Percentiles rank a stretch among this genome's conserved stretches.
phyloP scores from a whole-genome alignment of 2,329 filamentous ascomycete genomes.

The Penicillium sp. region DNA sequence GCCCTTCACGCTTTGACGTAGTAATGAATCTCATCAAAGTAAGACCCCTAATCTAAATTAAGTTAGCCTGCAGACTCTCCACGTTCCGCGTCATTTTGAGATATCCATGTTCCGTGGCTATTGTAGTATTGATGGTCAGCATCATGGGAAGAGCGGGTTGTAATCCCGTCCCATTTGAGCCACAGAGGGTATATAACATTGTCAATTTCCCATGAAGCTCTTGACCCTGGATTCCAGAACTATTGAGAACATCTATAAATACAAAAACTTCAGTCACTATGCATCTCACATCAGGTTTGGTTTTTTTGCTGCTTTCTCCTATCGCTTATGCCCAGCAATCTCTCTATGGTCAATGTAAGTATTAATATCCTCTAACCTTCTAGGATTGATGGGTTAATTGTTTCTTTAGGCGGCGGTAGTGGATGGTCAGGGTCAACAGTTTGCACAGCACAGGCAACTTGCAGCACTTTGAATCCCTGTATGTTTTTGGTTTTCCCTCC shows the following conservation, averaged over 20 bases:
- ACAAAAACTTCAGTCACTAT: neutral
- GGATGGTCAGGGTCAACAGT: slow-evolving; percentile 9
- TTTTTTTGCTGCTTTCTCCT: neutral
- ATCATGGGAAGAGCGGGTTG: neutral
- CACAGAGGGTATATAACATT: neutral
- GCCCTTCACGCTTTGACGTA: too few relatives aligned
- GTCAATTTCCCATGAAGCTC: neutral
- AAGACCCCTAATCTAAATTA: neutral
- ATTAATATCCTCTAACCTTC: too few relatives aligned
- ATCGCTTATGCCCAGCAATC: slow-evolving; percentile 6
- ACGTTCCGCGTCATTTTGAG: slow-evolving; percentile 11
- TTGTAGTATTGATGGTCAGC: neutral
- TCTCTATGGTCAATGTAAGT: slow-evolving; percentile 9
- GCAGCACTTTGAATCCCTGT: slow-evolving; percentile 11
- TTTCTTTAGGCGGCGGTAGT: slow-evolving; percentile 8
- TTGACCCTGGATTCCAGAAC: neutral
- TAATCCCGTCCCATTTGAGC: neutral
- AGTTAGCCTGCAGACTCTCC: neutral
- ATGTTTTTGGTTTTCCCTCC: neutral
- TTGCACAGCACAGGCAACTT: slow-evolving; percentile 6
- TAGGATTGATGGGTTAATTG: neutral
- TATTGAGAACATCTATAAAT: neutral
- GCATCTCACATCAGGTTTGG: neutral
- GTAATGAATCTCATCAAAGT: neutral
- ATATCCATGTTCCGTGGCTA: slow-evolving; percentile 5